These are phyloP conservation scores for Salix udensis DNA, from an alignment of 345 rosid genomes.

Conservation along the genomic window DNA sequence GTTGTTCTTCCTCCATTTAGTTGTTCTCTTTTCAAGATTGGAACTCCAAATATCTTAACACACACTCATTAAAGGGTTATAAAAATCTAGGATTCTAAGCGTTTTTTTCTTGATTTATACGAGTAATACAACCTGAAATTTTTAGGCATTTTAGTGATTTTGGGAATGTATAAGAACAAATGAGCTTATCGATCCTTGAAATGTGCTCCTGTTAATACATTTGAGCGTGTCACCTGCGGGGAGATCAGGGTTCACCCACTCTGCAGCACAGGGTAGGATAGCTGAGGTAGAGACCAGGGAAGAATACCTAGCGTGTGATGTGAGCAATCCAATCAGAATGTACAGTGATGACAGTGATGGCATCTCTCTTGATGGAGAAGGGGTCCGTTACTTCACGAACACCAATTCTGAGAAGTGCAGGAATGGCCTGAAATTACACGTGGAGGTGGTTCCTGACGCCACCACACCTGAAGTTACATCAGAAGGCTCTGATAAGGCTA, in stretches of 20 bases:
- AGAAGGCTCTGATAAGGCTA: neutral
- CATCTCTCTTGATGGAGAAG: slow-evolving; percentile 38
- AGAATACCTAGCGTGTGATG: slow-evolving; percentile 54
- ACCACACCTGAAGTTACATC: neutral
- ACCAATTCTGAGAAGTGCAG: slow-evolving; percentile 43
- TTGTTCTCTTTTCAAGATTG: no score
- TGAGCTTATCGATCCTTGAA: neutral
- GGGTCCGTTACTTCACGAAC: slow-evolving; percentile 55
- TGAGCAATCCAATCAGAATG: slow-evolving; percentile 46
- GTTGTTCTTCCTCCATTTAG: no score
- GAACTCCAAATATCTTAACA: no score
- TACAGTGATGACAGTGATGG: slow-evolving; percentile 41
- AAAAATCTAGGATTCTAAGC: neutral
- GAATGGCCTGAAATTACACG: slow-evolving; percentile 55
- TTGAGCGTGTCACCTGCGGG: neutral
- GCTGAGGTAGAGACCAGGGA: slow-evolving; percentile 45
- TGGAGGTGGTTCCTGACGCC: slow-evolving; percentile 36
- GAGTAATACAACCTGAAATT: neutral
- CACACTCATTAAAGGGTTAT: neutral
- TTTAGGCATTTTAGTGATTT: neutral
- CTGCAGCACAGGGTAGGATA: slow-evolving; percentile 42
- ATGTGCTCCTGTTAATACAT: neutral
- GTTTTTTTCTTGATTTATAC: no score
- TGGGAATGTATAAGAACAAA: neutral
- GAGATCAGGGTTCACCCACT: slow-evolving; percentile 54